Percentiles rank a stretch among this genome's conserved stretches.
These are phyloP conservation scores for Globisporangium nagaii DNA, from an alignment of 352 stramenopile genomes.

Conservation along the genomic window DNA sequence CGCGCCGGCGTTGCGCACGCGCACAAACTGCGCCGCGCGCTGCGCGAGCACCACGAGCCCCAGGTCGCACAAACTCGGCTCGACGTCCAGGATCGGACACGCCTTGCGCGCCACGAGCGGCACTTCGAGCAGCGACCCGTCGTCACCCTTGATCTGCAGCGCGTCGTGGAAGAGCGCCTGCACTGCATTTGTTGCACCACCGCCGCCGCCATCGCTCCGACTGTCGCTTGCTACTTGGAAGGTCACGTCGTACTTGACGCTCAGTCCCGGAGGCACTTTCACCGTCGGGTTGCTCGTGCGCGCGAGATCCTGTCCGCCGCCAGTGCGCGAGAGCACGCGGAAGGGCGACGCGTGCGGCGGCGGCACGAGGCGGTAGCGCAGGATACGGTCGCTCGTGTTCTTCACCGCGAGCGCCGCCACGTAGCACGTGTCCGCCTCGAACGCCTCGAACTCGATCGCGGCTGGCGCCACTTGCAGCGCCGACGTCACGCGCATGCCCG, in stretches of 20 bases:
- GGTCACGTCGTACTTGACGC: conserved; percentile 53
- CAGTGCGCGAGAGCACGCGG: conserved; percentile 36
- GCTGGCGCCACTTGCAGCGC: conserved; percentile 59
- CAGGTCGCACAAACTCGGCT: conserved; percentile 47
- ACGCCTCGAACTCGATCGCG: conserved; percentile 55
- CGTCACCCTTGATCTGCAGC: conserved; percentile 50
- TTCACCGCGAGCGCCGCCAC: conserved; percentile 51
- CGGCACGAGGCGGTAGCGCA: conserved; percentile 59
- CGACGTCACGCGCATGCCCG: conserved; percentile 17
- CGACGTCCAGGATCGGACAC: conserved; percentile 51
- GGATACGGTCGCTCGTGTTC: conserved; percentile 56
- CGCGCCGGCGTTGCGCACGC: conserved; percentile 44
- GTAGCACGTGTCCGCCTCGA: conserved; percentile 61
- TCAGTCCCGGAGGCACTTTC: conserved; percentile 54
- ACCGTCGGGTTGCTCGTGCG: conserved; percentile 60
- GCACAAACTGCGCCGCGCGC: conserved; percentile 42
- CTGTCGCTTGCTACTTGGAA: conserved; percentile 25
- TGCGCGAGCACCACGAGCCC: conserved; percentile 62
- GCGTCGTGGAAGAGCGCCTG: conserved; percentile 53
- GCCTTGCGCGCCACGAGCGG: conserved; percentile 49
- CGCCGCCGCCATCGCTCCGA: background rate
- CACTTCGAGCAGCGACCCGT: conserved; percentile 53
- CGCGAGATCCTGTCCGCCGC: conserved; percentile 50
- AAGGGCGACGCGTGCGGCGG: conserved; percentile 52
- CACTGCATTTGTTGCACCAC: background rate